Base-by-base conservation (phyloP, 768 basidiomycete species). In the Daedalea quercina region DNA sequence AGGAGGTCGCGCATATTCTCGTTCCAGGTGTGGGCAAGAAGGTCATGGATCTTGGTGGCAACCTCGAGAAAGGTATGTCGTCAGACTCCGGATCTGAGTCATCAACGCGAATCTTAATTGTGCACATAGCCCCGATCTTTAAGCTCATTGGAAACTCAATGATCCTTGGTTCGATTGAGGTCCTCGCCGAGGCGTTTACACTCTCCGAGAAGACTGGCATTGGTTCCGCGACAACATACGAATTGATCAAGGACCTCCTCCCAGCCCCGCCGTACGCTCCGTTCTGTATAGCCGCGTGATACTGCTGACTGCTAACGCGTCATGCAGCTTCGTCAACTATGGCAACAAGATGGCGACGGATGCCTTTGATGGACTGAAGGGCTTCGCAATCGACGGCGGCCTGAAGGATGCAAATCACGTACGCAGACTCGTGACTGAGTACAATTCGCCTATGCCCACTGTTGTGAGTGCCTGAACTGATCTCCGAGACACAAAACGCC, bases 351-450 rank as follows among this genome's bases (percentile, higher is more conserved):
- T 94, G 72, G 70, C 82, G 11, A 71, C 81, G 51, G 84, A 91
- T 67, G 72, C 78, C 31, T 94, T 93, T 62, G 85, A 90, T 52
- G 87, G 81, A 20, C 72, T 76, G 9, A 72, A 70, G 17, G 93
- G 91, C 13, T 94, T 95, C 65, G 72, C 83, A 12, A 80, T 94
- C 46, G 84, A 89, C 44, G 88, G 88, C n/a, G 93, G 90, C 17
- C 82, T 95, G 62, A 92, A 92, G 62, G 92, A 94, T 62, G 85
- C 89, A 0, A 68, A 78, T 76, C 85, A 87, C 64, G 82, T 93
- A 50, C 84, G 86, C 51, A 77, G 76, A 46, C 73, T 94, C 9
- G 80, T 83, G 0, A 75, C 81, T 8, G 79, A 84, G 53, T 71
- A 78, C 53, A 79, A 85, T 57, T 74, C 79, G 11, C 85, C 87